Conservation (phyloP, 495 filamentous ascomycete genomes). For the Ascobolus immersus region DNA sequence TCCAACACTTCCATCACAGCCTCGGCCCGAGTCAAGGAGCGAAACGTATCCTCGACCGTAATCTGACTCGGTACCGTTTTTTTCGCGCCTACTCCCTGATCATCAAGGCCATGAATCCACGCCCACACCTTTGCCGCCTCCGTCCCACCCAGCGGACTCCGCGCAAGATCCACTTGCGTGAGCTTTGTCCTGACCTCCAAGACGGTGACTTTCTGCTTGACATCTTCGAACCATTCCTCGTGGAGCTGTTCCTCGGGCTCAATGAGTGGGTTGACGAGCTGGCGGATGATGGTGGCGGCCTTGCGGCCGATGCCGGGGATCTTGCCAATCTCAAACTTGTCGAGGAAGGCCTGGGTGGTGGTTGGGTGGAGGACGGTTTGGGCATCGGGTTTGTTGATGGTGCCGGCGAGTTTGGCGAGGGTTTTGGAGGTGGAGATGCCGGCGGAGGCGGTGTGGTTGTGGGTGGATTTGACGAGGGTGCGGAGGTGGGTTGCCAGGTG, state of each 20-base stretch:
- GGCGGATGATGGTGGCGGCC: conserved; percentile 41
- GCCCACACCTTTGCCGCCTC: conserved; percentile 34
- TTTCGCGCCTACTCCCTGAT: conserved; percentile 40
- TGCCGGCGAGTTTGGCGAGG: conserved; percentile 62
- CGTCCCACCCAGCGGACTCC: conserved; percentile 42
- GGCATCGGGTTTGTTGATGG: conserved; percentile 56
- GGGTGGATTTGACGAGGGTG: conserved; percentile 41
- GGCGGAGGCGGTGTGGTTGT: conserved; percentile 65
- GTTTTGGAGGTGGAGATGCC: conserved; percentile 70
- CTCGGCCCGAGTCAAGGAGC: conserved; percentile 33
- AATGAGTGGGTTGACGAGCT: conserved; percentile 21
- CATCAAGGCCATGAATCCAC: conserved; percentile 36
- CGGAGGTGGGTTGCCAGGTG: conserved; percentile 54
- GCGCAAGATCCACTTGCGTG: conserved; percentile 36
- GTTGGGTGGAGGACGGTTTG: conserved; percentile 62
- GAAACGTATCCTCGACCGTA: conserved; percentile 73
- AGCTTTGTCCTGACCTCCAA: conserved; percentile 33
- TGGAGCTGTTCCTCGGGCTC: conserved; percentile 20
- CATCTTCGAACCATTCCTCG: conserved; percentile 25
- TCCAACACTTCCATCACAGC: conserved; percentile 35
- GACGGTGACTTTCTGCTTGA: conserved; percentile 33
- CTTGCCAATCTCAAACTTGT: conserved; percentile 48
- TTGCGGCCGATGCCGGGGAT: conserved; percentile 71
- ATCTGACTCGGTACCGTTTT: conserved; percentile 62
- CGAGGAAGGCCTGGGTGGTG: conserved; percentile 37